These are phyloP conservation scores for Chrysoporthe puriensis DNA, from an alignment of 2,329 filamentous ascomycete genomes.

Conservation along the genomic window DNA sequence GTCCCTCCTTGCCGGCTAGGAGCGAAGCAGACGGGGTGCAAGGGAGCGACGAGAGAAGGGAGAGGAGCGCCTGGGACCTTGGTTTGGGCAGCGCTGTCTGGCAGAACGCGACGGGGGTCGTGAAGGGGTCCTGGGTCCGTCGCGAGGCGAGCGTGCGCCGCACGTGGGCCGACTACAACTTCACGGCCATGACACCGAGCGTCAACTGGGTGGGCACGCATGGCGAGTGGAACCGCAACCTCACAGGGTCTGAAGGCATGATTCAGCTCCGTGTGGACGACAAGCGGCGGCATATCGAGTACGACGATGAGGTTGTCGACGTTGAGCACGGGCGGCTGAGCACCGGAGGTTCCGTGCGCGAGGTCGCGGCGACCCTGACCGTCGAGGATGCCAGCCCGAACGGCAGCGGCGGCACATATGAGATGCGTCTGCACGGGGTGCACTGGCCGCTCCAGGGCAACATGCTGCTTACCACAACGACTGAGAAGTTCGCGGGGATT, in stretches of 20 bases:
- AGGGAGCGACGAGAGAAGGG: constrained; percentile 35
- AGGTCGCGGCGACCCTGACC: constrained; percentile 70
- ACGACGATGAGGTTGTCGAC: constrained; percentile 41
- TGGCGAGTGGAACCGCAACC: constrained; percentile 74
- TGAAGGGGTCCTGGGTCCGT: constrained; percentile 77
- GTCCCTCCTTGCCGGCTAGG: constrained; percentile 43
- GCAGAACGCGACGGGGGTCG: constrained; percentile 75
- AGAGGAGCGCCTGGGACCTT: constrained; percentile 35
- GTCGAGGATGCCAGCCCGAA: constrained; percentile 66
- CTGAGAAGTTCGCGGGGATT: constrained; percentile 91
- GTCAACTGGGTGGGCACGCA: constrained; percentile 66
- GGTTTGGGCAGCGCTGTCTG: constrained; percentile 58
- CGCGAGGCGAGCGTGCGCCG: constrained; percentile 52
- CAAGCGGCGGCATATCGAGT: constrained; percentile 48
- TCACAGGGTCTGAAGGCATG: constrained; percentile 73
- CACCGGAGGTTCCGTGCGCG: constrained; percentile 62
- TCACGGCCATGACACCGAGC: constrained; percentile 65
- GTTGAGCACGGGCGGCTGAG: constrained; percentile 39
- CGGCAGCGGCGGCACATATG: constrained; percentile 72
- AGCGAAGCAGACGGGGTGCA: constrained; percentile 43
- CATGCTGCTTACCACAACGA: constrained; percentile 83
- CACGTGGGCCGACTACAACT: constrained; percentile 60
- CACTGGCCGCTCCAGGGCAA: constrained; percentile 84
- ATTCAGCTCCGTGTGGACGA: constrained; percentile 71
- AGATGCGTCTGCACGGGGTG: constrained; percentile 79